Percentiles rank a stretch among this genome's conserved stretches.
Evolutionary conservation across 768 basidiomycete genomes (phyloP).

Genomic region (Clitopilus passeckerianus): DNA sequence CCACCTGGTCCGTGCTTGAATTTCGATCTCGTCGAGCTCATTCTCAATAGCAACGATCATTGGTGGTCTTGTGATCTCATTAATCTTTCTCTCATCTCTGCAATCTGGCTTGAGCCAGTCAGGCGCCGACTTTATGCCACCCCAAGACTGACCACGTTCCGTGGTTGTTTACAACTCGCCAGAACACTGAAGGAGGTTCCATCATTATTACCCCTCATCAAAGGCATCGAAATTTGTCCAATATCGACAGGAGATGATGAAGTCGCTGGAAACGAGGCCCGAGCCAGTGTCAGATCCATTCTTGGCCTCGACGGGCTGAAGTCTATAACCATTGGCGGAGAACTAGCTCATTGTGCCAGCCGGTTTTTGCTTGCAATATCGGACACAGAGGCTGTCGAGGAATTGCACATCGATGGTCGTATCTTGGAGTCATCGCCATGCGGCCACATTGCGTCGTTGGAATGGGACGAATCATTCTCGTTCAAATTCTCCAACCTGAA

Average conservation of each 20-base stretch:
- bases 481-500: slow-evolving; percentile 39
- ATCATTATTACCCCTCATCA: slow-evolving; percentile 28
- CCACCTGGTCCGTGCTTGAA: slow-evolving; percentile 4
- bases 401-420: slow-evolving; percentile 43
- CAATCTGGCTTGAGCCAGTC: slow-evolving; percentile 38
- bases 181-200: slow-evolving; percentile 34
- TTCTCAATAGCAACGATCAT: slow-evolving; percentile 41
- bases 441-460: slow-evolving; percentile 30
- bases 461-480: slow-evolving; percentile 49
- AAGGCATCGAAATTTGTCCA: slow-evolving; percentile 37
- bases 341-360: slow-evolving; percentile 40
- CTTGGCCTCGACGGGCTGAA: slow-evolving; percentile 36
- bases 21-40: slow-evolving; percentile 48
- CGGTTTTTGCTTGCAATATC: slow-evolving; percentile 38
- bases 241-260: slow-evolving; percentile 5
- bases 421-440: neutral
- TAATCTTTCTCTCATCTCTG: slow-evolving; percentile 45
- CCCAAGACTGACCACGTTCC: slow-evolving; percentile 36
- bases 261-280: slow-evolving; percentile 4
- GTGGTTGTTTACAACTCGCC: slow-evolving; percentile 34
- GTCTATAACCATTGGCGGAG: slow-evolving; percentile 42
- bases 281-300: slow-evolving; percentile 29
- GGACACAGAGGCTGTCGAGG: slow-evolving; percentile 33
- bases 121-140: slow-evolving; percentile 39
- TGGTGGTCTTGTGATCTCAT: slow-evolving; percentile 53